Base-by-base conservation (phyloP, 345 rosid genomes). In the Citrus australasica region DNA sequence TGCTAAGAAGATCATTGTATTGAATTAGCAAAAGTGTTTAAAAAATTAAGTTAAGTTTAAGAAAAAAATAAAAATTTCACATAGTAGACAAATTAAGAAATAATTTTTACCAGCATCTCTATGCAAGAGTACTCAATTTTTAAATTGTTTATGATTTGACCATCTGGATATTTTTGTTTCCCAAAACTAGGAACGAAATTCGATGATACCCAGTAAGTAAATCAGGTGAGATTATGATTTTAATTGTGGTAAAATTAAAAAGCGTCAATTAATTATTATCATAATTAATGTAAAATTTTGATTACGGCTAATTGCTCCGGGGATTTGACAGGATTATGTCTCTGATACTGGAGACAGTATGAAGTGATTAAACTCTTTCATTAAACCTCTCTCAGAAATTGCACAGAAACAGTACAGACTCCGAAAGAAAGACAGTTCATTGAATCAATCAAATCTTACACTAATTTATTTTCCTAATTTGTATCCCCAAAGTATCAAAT, bases 1-100 rank as follows among this genome's bases (percentile, higher is more conserved):
- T 87, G 90, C 82, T 79, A 75, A 51, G 83, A 83, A 86, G 83
- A 86, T 82, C 83, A 77, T 76, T 85, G 87, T 63, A 66, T 46
- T 46, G 51, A 46, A 11, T 10, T 11, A 53, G 2, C n/a, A 56
- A 37, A 32, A 17, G 68, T 17, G 38, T 42, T 14, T 14, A 69
- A 10, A 28, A 55, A 21, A 2, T 32, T 21, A 35, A 58, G 19
- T 25, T 42, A 58, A 46, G 25, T 16, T 11, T 27, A 40, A 28
- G 7, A 19, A 11, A 58, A 35, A 78, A 24, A 48, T 27, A 40
- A 16, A 51, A 65, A 14, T 27, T 14, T 5, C 7, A n/a, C 16
- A 11, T 3, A 69, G 56, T 69, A 11, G 27, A 79, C 25, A 42
- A 65, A 42, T 33, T 8, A 69, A 66, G 7, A 66, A 38, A 25